Conservation (phyloP, 495 filamentous ascomycete genomes). For the Sabuloglossum arenarium region DNA sequence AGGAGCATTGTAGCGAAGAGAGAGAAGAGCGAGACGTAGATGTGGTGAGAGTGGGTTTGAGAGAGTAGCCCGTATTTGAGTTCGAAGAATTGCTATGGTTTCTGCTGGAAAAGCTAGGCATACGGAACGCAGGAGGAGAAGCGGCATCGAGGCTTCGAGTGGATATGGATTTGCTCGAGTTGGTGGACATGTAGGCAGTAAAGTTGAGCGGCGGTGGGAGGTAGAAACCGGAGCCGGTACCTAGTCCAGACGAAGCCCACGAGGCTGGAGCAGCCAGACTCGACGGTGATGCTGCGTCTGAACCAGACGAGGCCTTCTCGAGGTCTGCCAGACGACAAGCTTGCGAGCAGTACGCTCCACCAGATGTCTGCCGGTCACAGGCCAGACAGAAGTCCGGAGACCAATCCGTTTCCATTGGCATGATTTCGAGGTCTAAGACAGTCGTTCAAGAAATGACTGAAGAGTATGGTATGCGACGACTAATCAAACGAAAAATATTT, state of each 20-base stretch:
- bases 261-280: slow-evolving; percentile 21
- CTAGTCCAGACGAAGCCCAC: slow-evolving; percentile 23
- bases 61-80: slow-evolving; percentile 16
- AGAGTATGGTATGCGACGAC: background rate
- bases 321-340: slow-evolving; percentile 75
- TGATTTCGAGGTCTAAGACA: slow-evolving; percentile 4
- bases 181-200: slow-evolving; percentile 24
- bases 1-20: slow-evolving; percentile 48
- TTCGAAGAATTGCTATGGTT: slow-evolving; percentile 11
- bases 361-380: slow-evolving; percentile 72
- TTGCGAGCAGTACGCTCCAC: slow-evolving; percentile 79
- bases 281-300: slow-evolving; percentile 30
- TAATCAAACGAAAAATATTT: background rate
- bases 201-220: slow-evolving; percentile 54
- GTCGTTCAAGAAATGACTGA: background rate
- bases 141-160: background rate
- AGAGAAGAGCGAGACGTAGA: slow-evolving; percentile 76
- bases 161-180: slow-evolving; percentile 6
- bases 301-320: slow-evolving; percentile 40
- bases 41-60: slow-evolving; percentile 33
- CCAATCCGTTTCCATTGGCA: slow-evolving; percentile 61
- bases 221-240: slow-evolving; percentile 29
- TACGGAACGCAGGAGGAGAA: background rate
- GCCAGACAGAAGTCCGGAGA: slow-evolving; percentile 83
- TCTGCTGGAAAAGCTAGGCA: background rate